Conservation (phyloP, 2,329 filamentous ascomycete species). For the Alternaria sp. region DNA sequence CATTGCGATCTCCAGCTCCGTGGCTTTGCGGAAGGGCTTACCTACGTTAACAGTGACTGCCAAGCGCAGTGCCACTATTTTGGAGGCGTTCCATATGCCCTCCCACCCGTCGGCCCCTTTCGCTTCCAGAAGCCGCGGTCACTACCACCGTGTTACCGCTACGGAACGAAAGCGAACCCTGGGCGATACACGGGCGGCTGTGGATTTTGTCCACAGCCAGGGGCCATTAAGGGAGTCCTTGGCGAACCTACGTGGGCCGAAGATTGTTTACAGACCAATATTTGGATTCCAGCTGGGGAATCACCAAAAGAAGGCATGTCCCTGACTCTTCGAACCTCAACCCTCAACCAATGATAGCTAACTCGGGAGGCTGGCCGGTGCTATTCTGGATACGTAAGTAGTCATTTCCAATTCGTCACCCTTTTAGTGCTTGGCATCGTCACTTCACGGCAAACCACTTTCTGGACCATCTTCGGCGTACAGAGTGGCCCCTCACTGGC, state of each 20-base stretch:
- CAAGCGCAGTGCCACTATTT: slow-evolving; percentile 60
- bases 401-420: neutral
- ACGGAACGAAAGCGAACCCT: slow-evolving; percentile 60
- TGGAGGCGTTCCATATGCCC: slow-evolving; percentile 64
- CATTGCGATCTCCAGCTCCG: slow-evolving; percentile 53
- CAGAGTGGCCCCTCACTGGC: neutral
- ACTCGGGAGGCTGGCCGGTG: slow-evolving; percentile 62
- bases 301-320: slow-evolving; percentile 49
- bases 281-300: slow-evolving; percentile 63
- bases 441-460: slow-evolving; percentile 8
- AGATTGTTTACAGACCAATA: slow-evolving; percentile 65
- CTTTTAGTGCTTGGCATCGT: slow-evolving; percentile 8
- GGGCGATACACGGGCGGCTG: slow-evolving; percentile 55
- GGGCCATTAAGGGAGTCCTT: slow-evolving; percentile 17
- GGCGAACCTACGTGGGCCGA: slow-evolving; percentile 56
- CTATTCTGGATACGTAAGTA: slow-evolving; percentile 64
- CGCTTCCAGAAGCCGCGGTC: slow-evolving; percentile 61
- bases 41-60: slow-evolving; percentile 49
- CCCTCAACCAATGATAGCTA: slow-evolving; percentile 5
- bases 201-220: slow-evolving; percentile 62
- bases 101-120: slow-evolving; percentile 58
- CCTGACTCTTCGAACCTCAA: neutral
- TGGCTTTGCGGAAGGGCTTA: slow-evolving; percentile 61
- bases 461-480: neutral
- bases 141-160: slow-evolving; percentile 59